Base-by-base conservation (phyloP, 768 basidiomycete species). In the Auriscalpium orientale region DNA sequence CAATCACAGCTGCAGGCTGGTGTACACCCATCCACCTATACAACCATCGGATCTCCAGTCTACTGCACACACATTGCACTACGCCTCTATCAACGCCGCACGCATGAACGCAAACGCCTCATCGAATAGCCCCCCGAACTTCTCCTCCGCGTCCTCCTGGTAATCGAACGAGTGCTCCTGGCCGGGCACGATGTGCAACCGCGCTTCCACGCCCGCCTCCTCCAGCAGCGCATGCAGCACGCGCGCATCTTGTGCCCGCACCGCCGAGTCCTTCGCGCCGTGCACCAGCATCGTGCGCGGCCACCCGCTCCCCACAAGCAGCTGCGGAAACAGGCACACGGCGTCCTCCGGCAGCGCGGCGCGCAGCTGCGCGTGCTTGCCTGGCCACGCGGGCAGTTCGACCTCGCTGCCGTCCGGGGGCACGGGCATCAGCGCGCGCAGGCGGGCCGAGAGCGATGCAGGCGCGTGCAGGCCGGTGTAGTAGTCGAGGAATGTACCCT, bases 91-190 rank as follows among this genome's bases (percentile, higher is more conserved):
- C 40, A 43, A 13, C 40, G 38, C 38, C 38, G 9, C 37, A 10
- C 56, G 56, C 43, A 77, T 51, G 22, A 70, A 68, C 35, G 58
- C 53, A 46, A 59, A 45, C 15, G 64, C 59, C 46, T 68, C 59
- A 34, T 69, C 67, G 73, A 71, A 69, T 69, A 81, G n/a, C 22
- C 62, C 63, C 3, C 74, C 70, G 61, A 73, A 73, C 52, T 63
- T 34, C 34, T 68, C 71, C 57, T 81, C 80, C 6, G 77, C 79
- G 20, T 64, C 65, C 15, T 70, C 65, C 34, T 66, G 72, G 60
- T 78, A 80, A 62, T 85, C 83, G 58, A 83, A 84, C 0, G 77
- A 76, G 61, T 85, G 83, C 51, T 82, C 79, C 57, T 68, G 65
- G 9, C 72, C 78, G 5, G 74, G 70, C 16, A 78, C 64, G 15